These are phyloP conservation scores for Neonectria sp. DNA, from an alignment of 2,329 filamentous ascomycete genomes.

Conservation along the genomic window DNA sequence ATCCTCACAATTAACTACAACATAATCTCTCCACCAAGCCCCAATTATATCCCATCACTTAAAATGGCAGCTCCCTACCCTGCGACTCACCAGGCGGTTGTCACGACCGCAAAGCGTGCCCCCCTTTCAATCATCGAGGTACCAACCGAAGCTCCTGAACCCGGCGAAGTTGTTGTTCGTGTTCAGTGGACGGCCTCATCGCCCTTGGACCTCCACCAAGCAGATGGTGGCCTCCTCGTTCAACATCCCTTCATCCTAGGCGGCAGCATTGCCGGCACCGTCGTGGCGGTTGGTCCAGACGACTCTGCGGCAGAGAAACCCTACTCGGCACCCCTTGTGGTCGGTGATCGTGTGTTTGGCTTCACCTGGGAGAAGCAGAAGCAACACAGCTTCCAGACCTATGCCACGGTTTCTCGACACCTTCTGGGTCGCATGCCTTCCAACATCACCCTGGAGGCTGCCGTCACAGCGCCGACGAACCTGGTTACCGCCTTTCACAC, in stretches of 20 bases:
- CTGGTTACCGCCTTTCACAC: slow-evolving; percentile 6
- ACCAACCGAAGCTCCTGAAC: neutral
- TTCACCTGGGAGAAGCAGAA: slow-evolving; percentile 1
- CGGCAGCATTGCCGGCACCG: neutral
- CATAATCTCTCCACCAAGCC: neutral
- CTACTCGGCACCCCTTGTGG: neutral
- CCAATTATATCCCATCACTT: too few relatives aligned
- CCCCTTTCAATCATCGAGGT: neutral
- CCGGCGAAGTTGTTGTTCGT: neutral
- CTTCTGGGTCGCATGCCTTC: neutral
- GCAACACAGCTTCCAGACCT: slow-evolving; percentile 2
- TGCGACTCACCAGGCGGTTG: slow-evolving; percentile 1
- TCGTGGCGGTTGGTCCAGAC: neutral
- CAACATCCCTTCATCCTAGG: neutral
- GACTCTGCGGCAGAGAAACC: neutral
- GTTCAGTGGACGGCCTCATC: slow-evolving; percentile 4
- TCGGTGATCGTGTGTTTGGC: neutral
- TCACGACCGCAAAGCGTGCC: slow-evolving; percentile 1
- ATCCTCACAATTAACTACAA: neutral
- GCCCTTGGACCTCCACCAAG: slow-evolving; percentile 1
- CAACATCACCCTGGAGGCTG: neutral
- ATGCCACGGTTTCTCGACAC: neutral
- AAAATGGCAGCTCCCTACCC: neutral
- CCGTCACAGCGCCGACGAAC: neutral
- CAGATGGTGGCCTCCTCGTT: neutral